Conservation (phyloP, 257 asterid genomes). For the Solanum tarijense region DNA sequence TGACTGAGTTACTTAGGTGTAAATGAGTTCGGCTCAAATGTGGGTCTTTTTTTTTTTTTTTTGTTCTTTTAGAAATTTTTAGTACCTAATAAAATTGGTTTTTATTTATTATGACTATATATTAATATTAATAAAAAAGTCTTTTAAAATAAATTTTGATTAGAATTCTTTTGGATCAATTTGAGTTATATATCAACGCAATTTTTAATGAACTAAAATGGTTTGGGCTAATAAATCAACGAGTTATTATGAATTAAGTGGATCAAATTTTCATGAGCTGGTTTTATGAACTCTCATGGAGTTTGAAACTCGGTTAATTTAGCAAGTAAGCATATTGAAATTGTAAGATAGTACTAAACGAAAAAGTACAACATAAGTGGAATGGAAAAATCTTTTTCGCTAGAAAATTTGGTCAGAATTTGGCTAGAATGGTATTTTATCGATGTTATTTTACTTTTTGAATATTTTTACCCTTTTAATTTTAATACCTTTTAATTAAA, state of each 20-base stretch:
- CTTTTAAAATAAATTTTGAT: background rate
- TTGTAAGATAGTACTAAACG: background rate
- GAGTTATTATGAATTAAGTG: background rate
- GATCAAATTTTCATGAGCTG: background rate
- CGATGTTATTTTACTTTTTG: too few species aligned
- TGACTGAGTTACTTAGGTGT: too few species aligned
- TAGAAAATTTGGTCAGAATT: too few species aligned
- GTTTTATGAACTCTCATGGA: background rate
- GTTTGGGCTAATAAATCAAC: background rate
- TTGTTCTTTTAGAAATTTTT: too few species aligned
- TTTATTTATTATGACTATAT: too few species aligned
- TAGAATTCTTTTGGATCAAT: background rate
- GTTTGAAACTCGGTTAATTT: background rate
- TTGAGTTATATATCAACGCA: background rate
- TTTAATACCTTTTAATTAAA: too few species aligned
- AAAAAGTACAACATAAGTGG: background rate
- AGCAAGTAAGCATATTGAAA: background rate
- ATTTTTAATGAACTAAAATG: too few species aligned
- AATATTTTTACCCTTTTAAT: too few species aligned
- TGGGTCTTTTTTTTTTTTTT: background rate
- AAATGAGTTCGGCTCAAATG: background rate
- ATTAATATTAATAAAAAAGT: too few species aligned
- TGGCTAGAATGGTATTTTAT: too few species aligned
- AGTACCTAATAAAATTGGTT: too few species aligned
- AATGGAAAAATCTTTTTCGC: too few species aligned